Base-by-base conservation (phyloP, 257 asterid species). In the Nicotiana benthamiana region DNA sequence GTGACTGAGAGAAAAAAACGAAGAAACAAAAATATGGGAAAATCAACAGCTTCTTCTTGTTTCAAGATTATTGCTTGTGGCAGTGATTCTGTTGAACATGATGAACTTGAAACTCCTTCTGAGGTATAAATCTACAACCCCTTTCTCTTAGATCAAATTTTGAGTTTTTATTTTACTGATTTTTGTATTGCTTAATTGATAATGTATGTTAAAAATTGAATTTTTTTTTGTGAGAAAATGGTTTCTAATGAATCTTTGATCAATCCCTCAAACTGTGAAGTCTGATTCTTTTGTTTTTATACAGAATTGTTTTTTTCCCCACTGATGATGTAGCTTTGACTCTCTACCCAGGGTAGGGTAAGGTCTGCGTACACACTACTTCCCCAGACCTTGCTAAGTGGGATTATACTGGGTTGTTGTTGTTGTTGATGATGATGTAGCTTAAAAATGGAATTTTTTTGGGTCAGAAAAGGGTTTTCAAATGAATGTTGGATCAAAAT, bases 1-100 rank as follows among this genome's bases (percentile, higher is more conserved):
- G 72, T 48, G 77, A 83, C 79, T n/a, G 60, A 48, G 56, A 22
- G 76, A 2, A 6, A 18, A 34, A 32, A 12, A 52, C 15, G 20
- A 9, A 52, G 67, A 75, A 28, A n/a, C n/a, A 34, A 9, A 8
- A 36, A 34, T 30, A 94, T 94, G 98, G 98, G 89, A 26, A 93
- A 89, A 89, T 88, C 98, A 18, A 78, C 89, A 62, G 84, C 90
- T 28, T 66, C 90, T 9, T 88, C 97, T 16, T 95, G 99, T 89
- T 90, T 95, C 81, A 92, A 93, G 91, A 90, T 93, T 89, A 87
- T 95, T 81, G 26, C 92, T 83, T 95, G 97, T 62, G 96, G 87
- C 68, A 83, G 90, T 83, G 90, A 88, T 79, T 88, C 95, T 18
- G 88, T 90, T 75, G 97, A 87, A 48, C 88, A 83, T 18, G 94